Conservation (phyloP, 768 basidiomycete species). For the Psilocybe tampanensis region DNA sequence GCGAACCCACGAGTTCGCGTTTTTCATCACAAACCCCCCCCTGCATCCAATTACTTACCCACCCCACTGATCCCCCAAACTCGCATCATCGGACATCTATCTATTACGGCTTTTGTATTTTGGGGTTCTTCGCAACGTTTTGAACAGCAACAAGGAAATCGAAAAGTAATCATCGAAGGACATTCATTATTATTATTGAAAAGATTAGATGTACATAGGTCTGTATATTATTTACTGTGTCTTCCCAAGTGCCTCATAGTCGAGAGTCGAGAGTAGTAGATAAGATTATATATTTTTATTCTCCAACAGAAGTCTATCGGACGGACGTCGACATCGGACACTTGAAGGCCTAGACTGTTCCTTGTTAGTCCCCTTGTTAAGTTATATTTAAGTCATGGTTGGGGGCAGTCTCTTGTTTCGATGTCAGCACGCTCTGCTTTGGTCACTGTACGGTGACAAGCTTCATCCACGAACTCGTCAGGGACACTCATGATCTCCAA, state of each 20-base stretch:
- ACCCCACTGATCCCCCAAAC: background rate
- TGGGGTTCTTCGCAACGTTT: background rate
- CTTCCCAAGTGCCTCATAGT: background rate
- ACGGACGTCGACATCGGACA: too few species aligned
- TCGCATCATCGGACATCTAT: constrained; percentile 1
- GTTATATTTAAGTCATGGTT: too few species aligned
- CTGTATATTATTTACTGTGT: background rate
- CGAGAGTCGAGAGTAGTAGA: background rate
- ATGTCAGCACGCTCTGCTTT: too few species aligned
- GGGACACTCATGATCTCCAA: background rate
- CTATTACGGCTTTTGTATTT: background rate
- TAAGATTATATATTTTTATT: background rate
- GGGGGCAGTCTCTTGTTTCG: too few species aligned
- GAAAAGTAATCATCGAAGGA: background rate
- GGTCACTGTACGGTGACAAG: too few species aligned
- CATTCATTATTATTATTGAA: constrained; percentile 6
- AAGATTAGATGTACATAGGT: constrained; percentile 4
- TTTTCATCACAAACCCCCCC: background rate
- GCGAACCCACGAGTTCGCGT: background rate
- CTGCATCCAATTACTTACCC: background rate
- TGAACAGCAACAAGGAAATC: background rate
- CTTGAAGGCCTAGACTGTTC: too few species aligned
- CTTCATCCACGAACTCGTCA: background rate
- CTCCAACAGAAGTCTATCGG: too few species aligned
- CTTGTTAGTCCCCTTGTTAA: too few species aligned